Evolutionary conservation across 2,329 filamentous ascomycete species (phyloP), one percentile per base, ranked within the genome.

Genomic region (Pseudogymnoascus sp.): DNA sequence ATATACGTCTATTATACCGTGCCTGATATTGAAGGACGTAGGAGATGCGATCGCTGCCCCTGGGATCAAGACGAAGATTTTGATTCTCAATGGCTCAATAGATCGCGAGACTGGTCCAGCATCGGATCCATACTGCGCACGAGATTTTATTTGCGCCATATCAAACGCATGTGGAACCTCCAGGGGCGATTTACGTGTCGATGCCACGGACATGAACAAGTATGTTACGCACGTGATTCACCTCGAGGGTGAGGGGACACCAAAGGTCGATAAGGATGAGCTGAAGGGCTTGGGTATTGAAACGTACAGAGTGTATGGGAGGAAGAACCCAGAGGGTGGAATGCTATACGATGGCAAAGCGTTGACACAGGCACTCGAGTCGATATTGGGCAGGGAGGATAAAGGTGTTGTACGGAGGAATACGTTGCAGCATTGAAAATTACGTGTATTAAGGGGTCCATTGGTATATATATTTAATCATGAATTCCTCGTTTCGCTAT

Each of bases 221-320:
- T 96, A 95, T 70, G 87, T 97, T 3, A 96, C 89, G 6, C 93
- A 97, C 73, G 74, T 97, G 13, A 80, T 97, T 6, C 89, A 96
- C 71, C 76, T 96, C 0, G 89, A 93, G 44, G 87, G 87, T 0
- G 81, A 85, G 0, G 83, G 82, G 0, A 86, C 87, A 21, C 93
- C 93, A 0, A 77, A 73, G 3, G 87, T 96, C 1, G 86, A 96
- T 69, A 85, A 80, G 60, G 81, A 81, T 5, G 82, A 81, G 63
- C 78, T 97, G 47, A 76, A 76, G 2, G 75, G 76, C 17, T 74
- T 92, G 67, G 92, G 92, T 0, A 90, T 97, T 42, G 88, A 92
- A 70, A 86, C 87, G 15, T 83, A 96, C 13, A 82, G 87, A 63
- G 78, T 96, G 0, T 93, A 95, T 72, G 92, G 91, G 1, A 82